These are phyloP conservation scores for Medicago arabica DNA, from an alignment of 306 rosid genomes.

Conservation along the genomic window DNA sequence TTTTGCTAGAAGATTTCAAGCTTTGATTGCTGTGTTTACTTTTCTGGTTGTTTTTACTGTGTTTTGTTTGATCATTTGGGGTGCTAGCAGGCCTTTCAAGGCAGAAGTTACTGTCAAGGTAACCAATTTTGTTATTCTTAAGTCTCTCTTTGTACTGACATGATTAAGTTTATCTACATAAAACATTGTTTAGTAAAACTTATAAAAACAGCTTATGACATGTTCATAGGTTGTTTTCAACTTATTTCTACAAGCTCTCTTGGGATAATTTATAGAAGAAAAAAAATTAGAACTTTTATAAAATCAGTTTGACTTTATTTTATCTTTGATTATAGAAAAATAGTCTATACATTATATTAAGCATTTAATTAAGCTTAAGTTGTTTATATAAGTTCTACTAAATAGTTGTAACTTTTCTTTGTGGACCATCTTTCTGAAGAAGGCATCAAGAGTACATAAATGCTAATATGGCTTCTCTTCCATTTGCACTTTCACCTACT, in stretches of 20 bases:
- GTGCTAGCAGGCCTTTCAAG: conserved; percentile 85
- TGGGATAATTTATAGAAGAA: background rate
- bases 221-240: background rate
- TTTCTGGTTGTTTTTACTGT: conserved; percentile 71
- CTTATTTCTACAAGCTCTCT: background rate
- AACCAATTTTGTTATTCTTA: background rate
- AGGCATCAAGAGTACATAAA: conserved; percentile 2
- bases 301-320: background rate
- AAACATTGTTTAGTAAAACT: background rate
- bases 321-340: background rate
- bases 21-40: conserved; percentile 63
- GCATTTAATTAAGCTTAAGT: background rate
- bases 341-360: no score
- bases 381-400: no score
- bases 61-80: conserved; percentile 94
- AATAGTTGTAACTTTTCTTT: background rate
- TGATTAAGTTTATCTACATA: background rate
- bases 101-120: conserved; percentile 73
- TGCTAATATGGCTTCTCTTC: conserved; percentile 12
- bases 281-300: background rate
- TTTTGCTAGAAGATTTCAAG: conserved; percentile 67
- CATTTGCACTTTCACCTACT: background rate
- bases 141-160: background rate
- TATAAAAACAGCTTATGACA: background rate
- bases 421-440: conserved; percentile 4